phyloP scores from a whole-genome alignment of 2,329 filamentous ascomycete genomes.

The Aureobasidium uvarum region DNA sequence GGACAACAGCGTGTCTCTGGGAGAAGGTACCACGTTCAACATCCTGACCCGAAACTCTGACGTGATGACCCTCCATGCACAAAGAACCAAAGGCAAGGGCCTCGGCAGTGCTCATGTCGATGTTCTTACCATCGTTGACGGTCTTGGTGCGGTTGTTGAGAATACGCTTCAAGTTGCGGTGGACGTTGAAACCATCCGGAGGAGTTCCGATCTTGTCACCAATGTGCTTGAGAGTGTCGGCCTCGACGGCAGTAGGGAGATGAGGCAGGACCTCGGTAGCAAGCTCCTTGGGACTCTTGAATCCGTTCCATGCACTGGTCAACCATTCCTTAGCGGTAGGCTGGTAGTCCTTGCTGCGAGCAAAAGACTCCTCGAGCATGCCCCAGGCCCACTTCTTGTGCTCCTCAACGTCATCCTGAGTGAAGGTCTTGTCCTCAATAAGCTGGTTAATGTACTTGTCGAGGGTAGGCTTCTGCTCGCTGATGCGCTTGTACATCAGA shows the following conservation, averaged over 20 bases:
- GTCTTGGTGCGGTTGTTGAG: conserved; percentile 86
- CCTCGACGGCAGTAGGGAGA: conserved; percentile 76
- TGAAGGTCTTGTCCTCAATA: conserved; percentile 88
- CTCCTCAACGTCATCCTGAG: conserved; percentile 95
- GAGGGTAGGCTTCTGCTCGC: conserved; percentile 77
- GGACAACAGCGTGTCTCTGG: conserved; percentile 93
- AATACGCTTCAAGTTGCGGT: conserved; percentile 97
- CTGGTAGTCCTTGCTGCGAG: conserved; percentile 96
- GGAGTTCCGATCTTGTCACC: conserved; percentile 73
- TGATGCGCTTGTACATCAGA: conserved; percentile 98
- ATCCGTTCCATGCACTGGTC: conserved; percentile 97
- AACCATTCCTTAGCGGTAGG: conserved; percentile 97
- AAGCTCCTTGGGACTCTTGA: conserved; percentile 98
- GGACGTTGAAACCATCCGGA: conserved; percentile 82
- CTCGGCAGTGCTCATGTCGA: conserved; percentile 97
- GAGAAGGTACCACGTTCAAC: conserved; percentile 99
- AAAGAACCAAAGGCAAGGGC: conserved; percentile 91
- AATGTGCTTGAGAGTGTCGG: conserved; percentile 73
- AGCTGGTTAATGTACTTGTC: conserved; percentile 92
- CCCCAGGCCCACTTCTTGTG: conserved; percentile 99
- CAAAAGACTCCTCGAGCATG: conserved; percentile 97
- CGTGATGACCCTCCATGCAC: conserved; percentile 90
- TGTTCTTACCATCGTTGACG: conserved; percentile 85
- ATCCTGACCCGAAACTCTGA: conserved; percentile 96
- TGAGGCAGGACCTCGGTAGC: conserved; percentile 92